Evolutionary conservation across 129 eudicot genomes (phyloP).

Genomic region (Flaveria robusta): DNA sequence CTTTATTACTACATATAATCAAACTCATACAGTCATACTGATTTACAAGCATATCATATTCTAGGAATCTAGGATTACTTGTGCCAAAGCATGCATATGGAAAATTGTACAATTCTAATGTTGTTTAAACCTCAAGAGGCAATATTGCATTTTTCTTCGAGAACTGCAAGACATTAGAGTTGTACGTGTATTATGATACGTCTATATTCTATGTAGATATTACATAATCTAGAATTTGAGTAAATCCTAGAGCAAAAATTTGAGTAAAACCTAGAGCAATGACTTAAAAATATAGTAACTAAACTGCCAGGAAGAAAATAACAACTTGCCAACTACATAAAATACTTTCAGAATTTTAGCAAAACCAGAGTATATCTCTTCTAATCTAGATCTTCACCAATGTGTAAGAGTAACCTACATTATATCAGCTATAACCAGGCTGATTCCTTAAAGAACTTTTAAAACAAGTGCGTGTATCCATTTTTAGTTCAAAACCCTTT

Average conservation of each 20-base stretch:
- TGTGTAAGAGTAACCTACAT: background rate
- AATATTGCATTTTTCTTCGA: background rate
- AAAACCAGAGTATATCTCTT: background rate
- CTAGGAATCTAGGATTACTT: slow-evolving; percentile 11
- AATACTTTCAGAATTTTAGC: background rate
- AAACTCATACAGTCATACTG: background rate
- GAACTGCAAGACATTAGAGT: background rate
- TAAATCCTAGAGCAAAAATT: slow-evolving; percentile 3
- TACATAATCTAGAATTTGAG: background rate
- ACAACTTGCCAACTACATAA: background rate
- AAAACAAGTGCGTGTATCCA: background rate
- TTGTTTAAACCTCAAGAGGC: background rate
- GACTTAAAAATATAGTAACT: background rate
- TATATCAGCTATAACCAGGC: background rate
- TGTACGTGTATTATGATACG: background rate
- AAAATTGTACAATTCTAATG: background rate
- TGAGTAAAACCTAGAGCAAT: background rate
- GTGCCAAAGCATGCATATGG: slow-evolving; percentile 12
- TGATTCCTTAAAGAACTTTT: background rate
- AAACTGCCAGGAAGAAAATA: background rate
- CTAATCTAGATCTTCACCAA: background rate
- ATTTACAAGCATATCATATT: slow-evolving; percentile 7
- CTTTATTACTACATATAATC: slow-evolving; percentile 1
- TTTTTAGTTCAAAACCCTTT: background rate
- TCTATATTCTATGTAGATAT: background rate